These are phyloP conservation scores for Sclerotinia sclerotiorum DNA, from an alignment of 2,329 filamentous ascomycete genomes.

Conservation along the genomic window DNA sequence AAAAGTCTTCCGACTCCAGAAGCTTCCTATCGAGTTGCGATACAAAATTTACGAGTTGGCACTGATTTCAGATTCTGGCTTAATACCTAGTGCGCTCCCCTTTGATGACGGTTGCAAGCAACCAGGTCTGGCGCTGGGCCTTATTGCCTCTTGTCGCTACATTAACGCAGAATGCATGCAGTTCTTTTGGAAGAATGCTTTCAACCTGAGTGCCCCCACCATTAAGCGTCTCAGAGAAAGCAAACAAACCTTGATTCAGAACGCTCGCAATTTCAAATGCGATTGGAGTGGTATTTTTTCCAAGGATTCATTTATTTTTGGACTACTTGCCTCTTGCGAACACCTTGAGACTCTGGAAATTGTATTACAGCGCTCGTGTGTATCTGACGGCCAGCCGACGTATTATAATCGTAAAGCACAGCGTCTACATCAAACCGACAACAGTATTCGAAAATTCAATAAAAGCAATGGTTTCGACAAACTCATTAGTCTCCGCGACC, in stretches of 20 bases:
- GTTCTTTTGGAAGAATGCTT: constrained; percentile 32
- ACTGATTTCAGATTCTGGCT: constrained; percentile 11
- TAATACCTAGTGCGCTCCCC: neutral
- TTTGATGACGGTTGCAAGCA: neutral
- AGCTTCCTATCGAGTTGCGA: constrained; percentile 30
- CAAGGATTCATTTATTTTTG: constrained; percentile 18
- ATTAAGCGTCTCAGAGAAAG: neutral
- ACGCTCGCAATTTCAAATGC: constrained; percentile 26
- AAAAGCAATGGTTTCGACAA: constrained; percentile 28
- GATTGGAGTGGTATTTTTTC: constrained; percentile 23
- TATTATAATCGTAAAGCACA: neutral
- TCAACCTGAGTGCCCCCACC: constrained; percentile 17
- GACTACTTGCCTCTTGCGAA: constrained; percentile 12
- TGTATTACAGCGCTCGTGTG: constrained; percentile 6
- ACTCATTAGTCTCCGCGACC: constrained; percentile 25
- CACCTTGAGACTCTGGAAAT: constrained; percentile 25
- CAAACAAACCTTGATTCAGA: constrained; percentile 13
- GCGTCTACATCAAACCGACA: constrained; percentile 18
- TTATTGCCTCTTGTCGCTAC: constrained; percentile 27
- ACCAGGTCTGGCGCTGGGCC: constrained; percentile 16
- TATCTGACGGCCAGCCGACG: neutral
- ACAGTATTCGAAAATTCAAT: constrained; percentile 26
- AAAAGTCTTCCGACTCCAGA: constrained; percentile 29
- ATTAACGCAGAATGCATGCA: constrained; percentile 26
- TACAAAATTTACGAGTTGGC: constrained; percentile 29